Conservation (phyloP, 805 yeast genomes). For the Saturnispora dispora region DNA sequence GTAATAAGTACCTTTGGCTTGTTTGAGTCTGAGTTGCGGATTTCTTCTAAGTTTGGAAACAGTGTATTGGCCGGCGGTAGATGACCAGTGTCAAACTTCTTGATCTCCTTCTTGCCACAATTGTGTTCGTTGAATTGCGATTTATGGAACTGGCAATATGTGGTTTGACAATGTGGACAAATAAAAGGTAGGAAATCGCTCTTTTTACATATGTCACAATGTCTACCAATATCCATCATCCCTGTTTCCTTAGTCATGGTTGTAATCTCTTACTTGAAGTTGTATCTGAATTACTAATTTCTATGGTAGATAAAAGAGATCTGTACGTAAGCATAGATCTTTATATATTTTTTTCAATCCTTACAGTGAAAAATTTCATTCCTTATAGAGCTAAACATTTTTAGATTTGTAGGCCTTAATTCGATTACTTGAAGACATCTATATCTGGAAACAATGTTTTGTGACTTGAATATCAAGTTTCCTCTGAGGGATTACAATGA, state of each 20-base stretch:
- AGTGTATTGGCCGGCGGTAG: slow-evolving; percentile 36
- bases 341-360: not conserved
- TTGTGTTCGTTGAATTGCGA: slow-evolving; percentile 26
- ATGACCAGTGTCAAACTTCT: slow-evolving; percentile 10
- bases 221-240: slow-evolving; percentile 48
- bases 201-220: slow-evolving; percentile 43
- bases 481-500: slow-evolving; percentile 44
- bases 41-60: slow-evolving; percentile 44
- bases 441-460: slow-evolving; percentile 30
- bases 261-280: slow-evolving; percentile 7
- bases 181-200: slow-evolving; percentile 52
- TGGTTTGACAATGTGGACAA: slow-evolving; percentile 34
- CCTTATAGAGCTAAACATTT: not conserved
- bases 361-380: not conserved
- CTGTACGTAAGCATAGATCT: not conserved
- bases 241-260: slow-evolving; percentile 20
- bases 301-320: not conserved
- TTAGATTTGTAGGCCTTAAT: not conserved
- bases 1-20: slow-evolving; percentile 6
- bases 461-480: slow-evolving; percentile 70
- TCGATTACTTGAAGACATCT: not conserved
- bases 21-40: slow-evolving; percentile 23
- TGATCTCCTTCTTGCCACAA: slow-evolving; percentile 8
- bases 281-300: not conserved
- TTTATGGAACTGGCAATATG: slow-evolving; percentile 46